Conservation (phyloP, 2,329 filamentous ascomycete species). For the Diaporthe velutina region DNA sequence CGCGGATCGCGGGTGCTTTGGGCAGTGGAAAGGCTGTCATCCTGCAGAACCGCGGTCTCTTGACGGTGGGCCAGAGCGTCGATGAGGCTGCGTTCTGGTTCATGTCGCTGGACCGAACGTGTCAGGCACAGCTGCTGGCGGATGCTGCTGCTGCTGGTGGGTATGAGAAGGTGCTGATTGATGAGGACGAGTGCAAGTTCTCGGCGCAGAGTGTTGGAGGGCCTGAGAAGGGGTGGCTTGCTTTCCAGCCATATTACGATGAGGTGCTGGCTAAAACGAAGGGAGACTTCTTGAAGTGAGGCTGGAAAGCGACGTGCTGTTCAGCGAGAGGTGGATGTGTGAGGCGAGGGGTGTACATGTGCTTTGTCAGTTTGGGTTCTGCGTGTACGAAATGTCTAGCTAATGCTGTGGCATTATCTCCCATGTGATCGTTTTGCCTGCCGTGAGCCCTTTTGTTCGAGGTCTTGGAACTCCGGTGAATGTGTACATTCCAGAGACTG, state of each 20-base stretch:
- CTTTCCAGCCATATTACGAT: constrained; percentile 67
- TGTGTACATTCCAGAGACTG: too few species aligned
- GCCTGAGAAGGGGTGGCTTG: constrained; percentile 65
- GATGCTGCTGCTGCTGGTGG: constrained; percentile 67
- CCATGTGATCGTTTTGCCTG: too few species aligned
- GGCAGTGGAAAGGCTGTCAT: constrained; percentile 73
- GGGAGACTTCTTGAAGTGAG: constrained; percentile 59
- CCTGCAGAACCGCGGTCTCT: constrained; percentile 77
- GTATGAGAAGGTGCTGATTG: constrained; percentile 49
- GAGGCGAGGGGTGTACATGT: too few species aligned
- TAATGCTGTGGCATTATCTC: too few species aligned
- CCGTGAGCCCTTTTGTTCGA: too few species aligned
- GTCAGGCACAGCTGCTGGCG: constrained; percentile 72
- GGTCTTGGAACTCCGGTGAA: too few species aligned
- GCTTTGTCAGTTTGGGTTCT: too few species aligned
- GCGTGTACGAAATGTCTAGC: too few species aligned
- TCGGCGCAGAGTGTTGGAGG: constrained; percentile 49
- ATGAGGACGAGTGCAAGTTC: constrained; percentile 52
- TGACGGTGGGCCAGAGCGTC: constrained; percentile 78
- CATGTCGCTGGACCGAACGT: constrained; percentile 75
- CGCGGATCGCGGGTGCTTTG: constrained; percentile 72
- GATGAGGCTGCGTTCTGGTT: constrained; percentile 81
- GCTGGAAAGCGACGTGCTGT: too few species aligned
- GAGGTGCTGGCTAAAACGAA: constrained; percentile 64
- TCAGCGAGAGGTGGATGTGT: too few species aligned